Evolutionary conservation across 768 basidiomycete species (phyloP).

Genomic region (Butyriboletus loyo): DNA sequence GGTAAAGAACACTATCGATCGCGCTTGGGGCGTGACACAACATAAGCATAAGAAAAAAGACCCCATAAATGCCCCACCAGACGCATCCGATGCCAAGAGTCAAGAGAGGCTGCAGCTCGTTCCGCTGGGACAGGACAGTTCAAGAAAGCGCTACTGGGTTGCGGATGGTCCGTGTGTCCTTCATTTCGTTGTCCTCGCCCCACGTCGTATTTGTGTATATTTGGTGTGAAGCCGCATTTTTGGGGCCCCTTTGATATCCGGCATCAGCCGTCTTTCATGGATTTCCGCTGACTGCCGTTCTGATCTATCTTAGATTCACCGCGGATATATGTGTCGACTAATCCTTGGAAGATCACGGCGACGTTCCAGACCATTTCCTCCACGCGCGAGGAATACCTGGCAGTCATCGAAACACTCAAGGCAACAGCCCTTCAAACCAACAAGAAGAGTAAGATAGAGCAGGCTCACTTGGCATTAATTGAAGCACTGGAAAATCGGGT

Average conservation of each 20-base stretch:
- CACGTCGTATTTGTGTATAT: conserved; percentile 66
- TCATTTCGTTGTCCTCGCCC: conserved; percentile 33
- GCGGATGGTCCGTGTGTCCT: conserved; percentile 78
- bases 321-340: conserved; percentile 78
- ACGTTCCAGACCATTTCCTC: conserved; percentile 71
- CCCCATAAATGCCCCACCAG: conserved; percentile 49
- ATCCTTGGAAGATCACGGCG: conserved; percentile 86
- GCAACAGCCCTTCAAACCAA: conserved; percentile 41
- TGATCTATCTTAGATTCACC: conserved; percentile 67
- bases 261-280: conserved; percentile 35
- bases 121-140: conserved; percentile 75
- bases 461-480: conserved; percentile 60
- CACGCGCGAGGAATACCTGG: conserved; percentile 71
- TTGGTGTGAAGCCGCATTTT: conserved; percentile 53
- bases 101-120: conserved; percentile 60
- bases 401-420: conserved; percentile 60
- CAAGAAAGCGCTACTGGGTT: conserved; percentile 81
- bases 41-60: conserved; percentile 85
- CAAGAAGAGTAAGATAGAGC: conserved; percentile 58
- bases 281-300: conserved; percentile 32
- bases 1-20: conserved; percentile 72
- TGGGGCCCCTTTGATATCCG: conserved; percentile 41
- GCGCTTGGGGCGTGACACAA: conserved; percentile 82
- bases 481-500: conserved; percentile 60
- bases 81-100: conserved; percentile 60